Percentiles rank a stretch among this genome's conserved stretches.
Conservation (phyloP, 495 filamentous ascomycete species). For the Neurospora sp. region DNA sequence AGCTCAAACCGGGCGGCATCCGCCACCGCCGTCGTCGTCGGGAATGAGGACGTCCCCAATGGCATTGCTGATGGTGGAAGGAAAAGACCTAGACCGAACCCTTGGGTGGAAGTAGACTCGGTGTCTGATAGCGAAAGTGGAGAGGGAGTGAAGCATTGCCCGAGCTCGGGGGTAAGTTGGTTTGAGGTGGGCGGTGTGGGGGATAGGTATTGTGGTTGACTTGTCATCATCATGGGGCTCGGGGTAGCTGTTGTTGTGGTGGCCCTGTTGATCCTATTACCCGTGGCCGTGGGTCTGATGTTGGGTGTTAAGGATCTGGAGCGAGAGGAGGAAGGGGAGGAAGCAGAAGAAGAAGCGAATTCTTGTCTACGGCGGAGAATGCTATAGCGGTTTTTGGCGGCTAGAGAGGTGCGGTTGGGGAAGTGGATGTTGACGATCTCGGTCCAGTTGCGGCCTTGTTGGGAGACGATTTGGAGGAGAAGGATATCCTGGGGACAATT, state of each 20-base stretch:
- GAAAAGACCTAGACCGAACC: not conserved
- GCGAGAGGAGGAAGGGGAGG: not conserved
- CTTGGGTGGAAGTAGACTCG: not conserved
- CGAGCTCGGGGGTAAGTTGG: not conserved
- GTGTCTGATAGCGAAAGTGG: not conserved
- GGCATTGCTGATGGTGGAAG: not conserved
- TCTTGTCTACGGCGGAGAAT: slow-evolving; percentile 17
- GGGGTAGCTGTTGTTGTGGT: not conserved
- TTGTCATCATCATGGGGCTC: not conserved
- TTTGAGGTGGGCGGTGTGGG: not conserved
- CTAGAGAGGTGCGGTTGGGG: slow-evolving; percentile 25
- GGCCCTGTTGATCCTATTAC: not conserved
- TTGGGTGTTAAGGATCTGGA: not conserved
- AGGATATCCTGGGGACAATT: slow-evolving; percentile 13
- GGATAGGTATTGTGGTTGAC: not conserved
- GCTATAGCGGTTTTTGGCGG: slow-evolving; percentile 29
- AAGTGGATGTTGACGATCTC: slow-evolving; percentile 25
- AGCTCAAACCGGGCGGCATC: not conserved
- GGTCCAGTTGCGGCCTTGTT: slow-evolving; percentile 25
- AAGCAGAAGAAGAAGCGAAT: not conserved
- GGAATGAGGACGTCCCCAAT: not conserved
- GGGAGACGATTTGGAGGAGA: slow-evolving; percentile 18
- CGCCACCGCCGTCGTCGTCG: not conserved
- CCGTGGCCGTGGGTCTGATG: not conserved
- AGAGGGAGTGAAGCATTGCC: not conserved